These are phyloP conservation scores for Nannochloropsis gaditana DNA, from an alignment of 108 stramenopile genomes.

Conservation along the genomic window DNA sequence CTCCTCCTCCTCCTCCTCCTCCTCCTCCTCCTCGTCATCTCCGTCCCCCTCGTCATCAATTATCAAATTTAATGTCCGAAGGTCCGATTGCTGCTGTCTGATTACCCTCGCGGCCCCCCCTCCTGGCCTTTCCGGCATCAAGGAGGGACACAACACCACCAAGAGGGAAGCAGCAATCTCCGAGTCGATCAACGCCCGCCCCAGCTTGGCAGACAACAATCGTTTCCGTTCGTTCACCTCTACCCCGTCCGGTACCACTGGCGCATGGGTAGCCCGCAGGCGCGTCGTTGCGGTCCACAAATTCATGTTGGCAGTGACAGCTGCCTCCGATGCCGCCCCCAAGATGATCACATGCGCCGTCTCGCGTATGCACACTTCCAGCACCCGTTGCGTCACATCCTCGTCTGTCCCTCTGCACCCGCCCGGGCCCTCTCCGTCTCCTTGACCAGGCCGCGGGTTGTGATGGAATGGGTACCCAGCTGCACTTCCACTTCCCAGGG, in stretches of 20 bases:
- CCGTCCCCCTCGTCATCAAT: background rate
- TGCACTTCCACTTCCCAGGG: background rate
- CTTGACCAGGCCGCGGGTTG: background rate
- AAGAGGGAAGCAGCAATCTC: background rate
- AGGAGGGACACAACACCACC: background rate
- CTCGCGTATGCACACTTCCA: background rate
- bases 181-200: background rate
- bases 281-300: background rate
- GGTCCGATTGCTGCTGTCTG: slow-evolving; percentile 16
- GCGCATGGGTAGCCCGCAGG: background rate
- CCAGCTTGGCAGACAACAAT: background rate
- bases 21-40: background rate
- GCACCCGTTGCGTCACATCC: background rate
- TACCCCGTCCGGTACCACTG: background rate
- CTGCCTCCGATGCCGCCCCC: background rate
- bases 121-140: background rate
- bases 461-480: background rate
- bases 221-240: background rate
- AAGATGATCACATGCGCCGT: background rate
- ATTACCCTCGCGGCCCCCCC: background rate
- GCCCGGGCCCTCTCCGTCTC: background rate
- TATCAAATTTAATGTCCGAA: slow-evolving; percentile 6
- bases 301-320: background rate
- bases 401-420: background rate
- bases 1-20: background rate